phyloP scores from a whole-genome alignment of 768 basidiomycete genomes.

The Hysterangium stoloniferum region DNA sequence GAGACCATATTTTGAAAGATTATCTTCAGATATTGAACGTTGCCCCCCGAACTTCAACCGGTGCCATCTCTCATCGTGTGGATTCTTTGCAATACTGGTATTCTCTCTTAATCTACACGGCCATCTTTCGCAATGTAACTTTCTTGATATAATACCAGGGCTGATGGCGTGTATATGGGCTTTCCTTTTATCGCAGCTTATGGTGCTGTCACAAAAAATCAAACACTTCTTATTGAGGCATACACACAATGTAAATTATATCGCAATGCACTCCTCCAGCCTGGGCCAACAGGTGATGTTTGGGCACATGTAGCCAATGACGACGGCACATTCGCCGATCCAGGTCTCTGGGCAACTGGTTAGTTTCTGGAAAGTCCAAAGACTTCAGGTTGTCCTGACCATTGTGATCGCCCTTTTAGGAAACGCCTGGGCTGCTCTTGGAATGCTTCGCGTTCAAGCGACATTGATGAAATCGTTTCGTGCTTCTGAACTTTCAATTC shows the following conservation, averaged over 20 bases:
- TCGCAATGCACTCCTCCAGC: conserved; percentile 25
- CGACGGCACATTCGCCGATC: conserved; percentile 12
- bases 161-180: conserved; percentile 35
- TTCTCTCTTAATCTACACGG: conserved; percentile 9
- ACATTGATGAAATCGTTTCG: conserved; percentile 28
- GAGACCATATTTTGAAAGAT: neutral
- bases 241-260: conserved; percentile 36
- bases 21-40: conserved; percentile 18
- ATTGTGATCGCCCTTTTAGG: conserved; percentile 11
- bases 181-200: conserved; percentile 38
- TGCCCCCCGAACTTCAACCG: conserved; percentile 26
- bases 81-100: conserved; percentile 28
- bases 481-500: conserved; percentile 21
- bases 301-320: conserved; percentile 33
- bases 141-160: conserved; percentile 18
- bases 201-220: conserved; percentile 28
- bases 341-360: conserved; percentile 32
- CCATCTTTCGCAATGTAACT: conserved; percentile 1
- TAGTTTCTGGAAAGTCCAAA: neutral
- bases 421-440: conserved; percentile 36
- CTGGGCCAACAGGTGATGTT: conserved; percentile 25
- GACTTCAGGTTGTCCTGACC: neutral
- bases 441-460: conserved; percentile 32
- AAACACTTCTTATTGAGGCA: conserved; percentile 31
- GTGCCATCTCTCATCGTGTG: conserved; percentile 34